phyloP scores from a whole-genome alignment of 2,329 filamentous ascomycete genomes.

The Ceratocystis alfenasii region DNA sequence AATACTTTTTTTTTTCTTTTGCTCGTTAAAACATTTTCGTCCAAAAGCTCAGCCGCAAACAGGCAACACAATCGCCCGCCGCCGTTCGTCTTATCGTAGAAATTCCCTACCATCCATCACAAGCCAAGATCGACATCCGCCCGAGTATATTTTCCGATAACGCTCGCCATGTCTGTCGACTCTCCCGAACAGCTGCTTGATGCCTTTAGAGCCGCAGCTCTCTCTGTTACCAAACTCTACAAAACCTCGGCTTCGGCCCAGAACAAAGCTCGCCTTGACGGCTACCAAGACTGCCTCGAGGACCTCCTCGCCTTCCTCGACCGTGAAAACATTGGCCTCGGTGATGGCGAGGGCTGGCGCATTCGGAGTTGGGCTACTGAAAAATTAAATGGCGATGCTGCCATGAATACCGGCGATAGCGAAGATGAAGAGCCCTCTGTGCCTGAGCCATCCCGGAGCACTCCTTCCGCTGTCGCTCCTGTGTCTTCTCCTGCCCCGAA shows the following conservation, averaged over 20 bases:
- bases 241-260: conserved; percentile 76
- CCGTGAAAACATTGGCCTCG: conserved; percentile 63
- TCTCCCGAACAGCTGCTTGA: conserved; percentile 60
- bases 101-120: neutral
- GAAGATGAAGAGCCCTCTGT: conserved; percentile 53
- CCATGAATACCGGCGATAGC: conserved; percentile 47
- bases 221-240: conserved; percentile 93
- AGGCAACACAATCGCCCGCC: neutral
- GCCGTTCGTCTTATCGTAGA: neutral
- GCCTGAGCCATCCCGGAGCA: conserved; percentile 25
- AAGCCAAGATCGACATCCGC: neutral
- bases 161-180: conserved; percentile 27
- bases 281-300: conserved; percentile 89
- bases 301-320: conserved; percentile 81
- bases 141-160: conserved; percentile 3
- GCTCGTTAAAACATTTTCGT: neutral
- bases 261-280: conserved; percentile 60
- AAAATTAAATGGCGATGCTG: conserved; percentile 50
- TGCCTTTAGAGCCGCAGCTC: conserved; percentile 80
- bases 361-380: conserved; percentile 56
- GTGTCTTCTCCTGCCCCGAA: conserved; percentile 24
- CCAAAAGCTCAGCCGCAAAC: neutral
- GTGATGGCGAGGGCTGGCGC: conserved; percentile 62
- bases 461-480: neutral
- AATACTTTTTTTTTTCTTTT: neutral